Conservation (phyloP, 2,329 filamentous ascomycete species). For the Fusarium duplospermum region DNA sequence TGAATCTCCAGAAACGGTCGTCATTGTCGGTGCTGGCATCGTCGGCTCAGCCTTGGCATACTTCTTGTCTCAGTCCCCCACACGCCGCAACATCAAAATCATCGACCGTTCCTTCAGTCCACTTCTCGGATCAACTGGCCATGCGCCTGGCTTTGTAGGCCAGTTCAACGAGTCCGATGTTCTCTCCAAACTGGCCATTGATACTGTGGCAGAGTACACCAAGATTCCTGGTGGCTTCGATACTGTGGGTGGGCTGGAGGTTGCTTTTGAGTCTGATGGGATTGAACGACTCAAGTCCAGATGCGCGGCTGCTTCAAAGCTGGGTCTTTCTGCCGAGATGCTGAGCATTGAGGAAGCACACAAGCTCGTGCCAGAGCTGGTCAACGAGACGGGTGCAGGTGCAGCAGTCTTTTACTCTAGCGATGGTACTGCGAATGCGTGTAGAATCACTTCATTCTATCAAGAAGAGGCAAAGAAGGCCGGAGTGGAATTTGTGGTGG, state of each 20-base stretch:
- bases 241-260: slow-evolving; percentile 32
- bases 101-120: slow-evolving; percentile 31
- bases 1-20: slow-evolving; percentile 17
- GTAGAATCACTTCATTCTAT: slow-evolving; percentile 29
- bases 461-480: slow-evolving; percentile 20
- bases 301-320: slow-evolving; percentile 1
- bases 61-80: slow-evolving; percentile 17
- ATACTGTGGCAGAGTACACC: slow-evolving; percentile 34
- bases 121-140: slow-evolving; percentile 35
- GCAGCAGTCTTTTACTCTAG: slow-evolving; percentile 26
- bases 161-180: slow-evolving; percentile 41
- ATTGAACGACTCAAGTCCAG: slow-evolving; percentile 16
- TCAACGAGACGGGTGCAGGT: slow-evolving; percentile 13
- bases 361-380: slow-evolving; percentile 29
- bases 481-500: slow-evolving; percentile 19
- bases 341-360: slow-evolving; percentile 25
- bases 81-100: slow-evolving; percentile 23
- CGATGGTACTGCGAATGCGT: slow-evolving; percentile 38
- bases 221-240: slow-evolving; percentile 39
- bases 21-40: slow-evolving; percentile 35
- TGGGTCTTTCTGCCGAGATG: slow-evolving; percentile 20
- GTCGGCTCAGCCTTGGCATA: slow-evolving; percentile 31
- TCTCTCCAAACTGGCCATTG: slow-evolving; percentile 37
- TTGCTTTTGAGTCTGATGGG: slow-evolving; percentile 26
- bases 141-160: slow-evolving; percentile 37